Base-by-base conservation (phyloP, 2,329 filamentous ascomycete genomes). In the Neonectria coccinea region DNA sequence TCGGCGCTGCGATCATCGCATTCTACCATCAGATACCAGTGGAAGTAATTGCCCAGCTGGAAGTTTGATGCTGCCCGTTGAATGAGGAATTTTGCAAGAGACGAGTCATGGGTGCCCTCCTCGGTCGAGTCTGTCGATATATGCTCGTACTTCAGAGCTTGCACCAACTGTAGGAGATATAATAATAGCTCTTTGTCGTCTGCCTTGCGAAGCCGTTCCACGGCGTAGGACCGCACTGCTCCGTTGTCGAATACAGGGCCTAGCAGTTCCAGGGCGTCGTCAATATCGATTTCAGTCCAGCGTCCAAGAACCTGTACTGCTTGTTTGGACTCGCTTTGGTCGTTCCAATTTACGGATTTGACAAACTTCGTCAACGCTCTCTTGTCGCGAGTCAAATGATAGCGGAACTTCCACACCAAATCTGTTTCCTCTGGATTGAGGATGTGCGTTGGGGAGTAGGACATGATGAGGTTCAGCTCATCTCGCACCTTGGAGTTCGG, bases 1-100 rank as follows among this genome's bases (percentile, higher is more conserved):
- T 93, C 91, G 4, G 89, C 88, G 69, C 91, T 94, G 64, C 85
- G 84, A 76, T 97, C 95, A 71, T 97, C 93, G 71, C 94, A 97
- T 80, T 99, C 97, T 1, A 99, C 96, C 90, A 97, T 97, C 2
- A 99, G 85, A 78, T 98, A 99, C 96, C 96, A 99, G 78, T 97
- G 93, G 58, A 99, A 88, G 79, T 97, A 97, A 76, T 97, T 99
- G 31, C 95, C 96, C 1, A 99, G 86, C 64, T 92, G 91, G 74
- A 97, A 92, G 75, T 97, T 98, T 66, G 91, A 89, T 14, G 92
- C 91, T 4, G 96, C 97, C 39, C 96, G 88, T 1, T 92, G 89
- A 60, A 99, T 96, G 3, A 99, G 84, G 75, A 99, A 99, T 25
- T 88, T 89, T 2, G 94, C 95, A 6, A 99, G 83, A 0, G 94